Conservation (phyloP, 768 basidiomycete species). For the Tulasnella sp. region DNA sequence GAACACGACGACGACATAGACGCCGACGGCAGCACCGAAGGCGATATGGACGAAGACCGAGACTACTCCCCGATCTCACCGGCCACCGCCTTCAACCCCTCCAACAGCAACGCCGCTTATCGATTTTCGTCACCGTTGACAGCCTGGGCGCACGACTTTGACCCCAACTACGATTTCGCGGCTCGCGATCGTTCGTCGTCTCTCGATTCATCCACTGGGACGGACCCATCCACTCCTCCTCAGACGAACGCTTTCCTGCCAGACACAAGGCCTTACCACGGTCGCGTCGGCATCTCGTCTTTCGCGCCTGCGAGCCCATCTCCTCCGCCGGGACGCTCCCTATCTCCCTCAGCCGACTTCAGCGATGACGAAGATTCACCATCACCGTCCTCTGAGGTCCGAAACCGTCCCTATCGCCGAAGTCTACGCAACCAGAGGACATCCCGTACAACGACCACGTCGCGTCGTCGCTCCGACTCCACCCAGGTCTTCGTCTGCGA, state of each 20-base stretch:
- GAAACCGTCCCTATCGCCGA: background rate
- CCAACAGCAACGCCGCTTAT: background rate
- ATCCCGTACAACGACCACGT: background rate
- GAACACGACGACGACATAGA: background rate
- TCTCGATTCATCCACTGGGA: background rate
- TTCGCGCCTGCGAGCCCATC: background rate
- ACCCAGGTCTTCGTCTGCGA: background rate
- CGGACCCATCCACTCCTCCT: background rate
- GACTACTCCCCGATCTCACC: background rate
- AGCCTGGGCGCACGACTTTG: background rate
- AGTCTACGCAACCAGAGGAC: background rate
- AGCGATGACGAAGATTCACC: background rate
- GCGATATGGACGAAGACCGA: background rate
- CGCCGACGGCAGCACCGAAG: conserved; percentile 1
- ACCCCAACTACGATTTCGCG: background rate
- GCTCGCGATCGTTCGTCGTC: background rate
- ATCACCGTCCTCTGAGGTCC: background rate
- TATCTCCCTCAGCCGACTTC: background rate
- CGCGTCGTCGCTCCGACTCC: background rate
- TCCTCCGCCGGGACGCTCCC: background rate
- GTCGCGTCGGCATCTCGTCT: background rate
- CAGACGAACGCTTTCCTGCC: background rate
- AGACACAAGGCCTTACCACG: background rate
- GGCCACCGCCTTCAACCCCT: background rate
- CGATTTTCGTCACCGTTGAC: background rate